Conservation (phyloP, 140 eudicot species). For the Bidens hawaiensis region DNA sequence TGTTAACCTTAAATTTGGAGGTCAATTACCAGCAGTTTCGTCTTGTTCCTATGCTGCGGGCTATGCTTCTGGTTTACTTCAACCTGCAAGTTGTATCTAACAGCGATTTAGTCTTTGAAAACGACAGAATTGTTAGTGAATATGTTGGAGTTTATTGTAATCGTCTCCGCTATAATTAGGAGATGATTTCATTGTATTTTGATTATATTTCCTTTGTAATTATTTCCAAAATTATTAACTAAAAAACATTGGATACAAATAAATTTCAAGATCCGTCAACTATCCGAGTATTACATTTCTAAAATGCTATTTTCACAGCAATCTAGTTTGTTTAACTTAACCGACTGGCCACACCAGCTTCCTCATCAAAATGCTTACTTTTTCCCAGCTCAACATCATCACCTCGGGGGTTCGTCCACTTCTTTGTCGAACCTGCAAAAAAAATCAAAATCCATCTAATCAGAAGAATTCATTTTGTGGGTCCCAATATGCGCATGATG, state of each 20-base stretch:
- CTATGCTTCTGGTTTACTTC: slow-evolving; percentile 32
- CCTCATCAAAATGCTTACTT: slow-evolving; percentile 49
- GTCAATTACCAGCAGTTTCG: slow-evolving; percentile 32
- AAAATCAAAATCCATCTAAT: not conserved
- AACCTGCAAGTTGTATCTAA: slow-evolving; percentile 42
- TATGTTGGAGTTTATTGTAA: not conserved
- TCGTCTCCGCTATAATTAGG: too few species aligned
- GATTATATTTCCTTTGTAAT: too few species aligned
- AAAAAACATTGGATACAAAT: not conserved
- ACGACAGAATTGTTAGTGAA: not conserved
- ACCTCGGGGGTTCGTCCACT: slow-evolving; percentile 27
- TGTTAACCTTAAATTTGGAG: slow-evolving; percentile 29
- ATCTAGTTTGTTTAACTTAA: not conserved
- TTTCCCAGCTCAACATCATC: slow-evolving; percentile 34
- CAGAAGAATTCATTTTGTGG: not conserved
- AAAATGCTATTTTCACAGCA: not conserved
- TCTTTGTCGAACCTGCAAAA: slow-evolving; percentile 59
- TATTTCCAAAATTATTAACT: not conserved
- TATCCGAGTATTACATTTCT: not conserved
- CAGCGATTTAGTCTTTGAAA: too few species aligned
- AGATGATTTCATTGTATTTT: too few species aligned
- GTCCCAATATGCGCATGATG: not conserved
- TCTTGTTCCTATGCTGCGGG: slow-evolving; percentile 51
- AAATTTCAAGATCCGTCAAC: not conserved
- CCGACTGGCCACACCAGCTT: slow-evolving; percentile 22